phyloP scores from a whole-genome alignment of 352 stramenopile species.

The Phytophthora sansomeana region DNA sequence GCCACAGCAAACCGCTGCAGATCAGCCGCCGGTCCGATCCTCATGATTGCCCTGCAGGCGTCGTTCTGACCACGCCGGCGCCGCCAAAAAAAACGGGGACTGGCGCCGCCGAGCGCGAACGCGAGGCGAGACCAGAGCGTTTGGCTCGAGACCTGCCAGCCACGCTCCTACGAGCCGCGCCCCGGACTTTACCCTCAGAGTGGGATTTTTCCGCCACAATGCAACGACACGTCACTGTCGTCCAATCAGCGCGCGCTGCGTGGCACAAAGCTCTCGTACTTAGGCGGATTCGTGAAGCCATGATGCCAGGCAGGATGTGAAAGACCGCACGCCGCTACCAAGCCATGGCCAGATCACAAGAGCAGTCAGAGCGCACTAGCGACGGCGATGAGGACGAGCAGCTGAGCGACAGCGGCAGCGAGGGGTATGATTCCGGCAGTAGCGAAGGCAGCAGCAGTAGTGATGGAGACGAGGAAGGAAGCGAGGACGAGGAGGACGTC shows the following conservation, averaged over 20 bases:
- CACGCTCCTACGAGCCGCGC: slow-evolving; percentile 25
- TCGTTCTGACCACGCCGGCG: not conserved
- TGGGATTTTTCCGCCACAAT: slow-evolving; percentile 23
- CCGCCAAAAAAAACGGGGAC: not conserved
- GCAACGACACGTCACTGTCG: slow-evolving; percentile 14
- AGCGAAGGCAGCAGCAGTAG: slow-evolving; percentile 13
- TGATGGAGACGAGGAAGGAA: not conserved
- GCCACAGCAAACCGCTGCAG: not conserved
- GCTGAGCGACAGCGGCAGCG: slow-evolving; percentile 9
- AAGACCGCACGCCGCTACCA: slow-evolving; percentile 6
- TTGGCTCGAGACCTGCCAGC: not conserved
- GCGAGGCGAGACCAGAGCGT: not conserved
- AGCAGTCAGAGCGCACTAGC: slow-evolving; percentile 7
- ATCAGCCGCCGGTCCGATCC: not conserved
- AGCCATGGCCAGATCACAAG: slow-evolving; percentile 13
- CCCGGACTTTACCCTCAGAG: slow-evolving; percentile 23
- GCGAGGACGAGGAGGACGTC: slow-evolving; percentile 18
- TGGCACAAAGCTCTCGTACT: slow-evolving; percentile 43
- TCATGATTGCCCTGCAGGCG: not conserved
- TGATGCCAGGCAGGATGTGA: slow-evolving; percentile 31
- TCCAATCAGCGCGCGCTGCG: slow-evolving; percentile 43
- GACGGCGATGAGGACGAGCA: slow-evolving; percentile 1
- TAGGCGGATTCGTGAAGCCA: slow-evolving; percentile 27
- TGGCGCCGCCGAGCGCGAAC: not conserved
- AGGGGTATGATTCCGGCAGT: slow-evolving; percentile 31